Evolutionary conservation across 225 moss, liverwort and hornwort genomes (phyloP).

Genomic region (Anthoceros angustus): DNA sequence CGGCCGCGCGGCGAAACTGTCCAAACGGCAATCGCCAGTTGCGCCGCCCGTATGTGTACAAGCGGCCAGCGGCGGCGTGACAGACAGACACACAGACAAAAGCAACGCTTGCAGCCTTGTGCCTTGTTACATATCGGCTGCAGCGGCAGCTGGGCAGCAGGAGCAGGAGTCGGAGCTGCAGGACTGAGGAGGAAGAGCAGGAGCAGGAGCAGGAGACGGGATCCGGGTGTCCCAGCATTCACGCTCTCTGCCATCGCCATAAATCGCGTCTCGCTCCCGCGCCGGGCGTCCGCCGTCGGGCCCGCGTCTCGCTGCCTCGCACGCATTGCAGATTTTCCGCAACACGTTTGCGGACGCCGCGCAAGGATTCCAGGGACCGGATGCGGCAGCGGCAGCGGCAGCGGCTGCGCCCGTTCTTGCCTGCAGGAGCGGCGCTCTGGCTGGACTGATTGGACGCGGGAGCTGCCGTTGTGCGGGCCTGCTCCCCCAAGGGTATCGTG

Average conservation of each 20-base stretch:
- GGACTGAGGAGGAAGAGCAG: background rate
- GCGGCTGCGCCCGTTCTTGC: background rate
- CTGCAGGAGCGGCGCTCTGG: too few relatives aligned
- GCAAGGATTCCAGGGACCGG: background rate
- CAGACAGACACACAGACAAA: slow-evolving; percentile 1
- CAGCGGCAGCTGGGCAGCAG: background rate
- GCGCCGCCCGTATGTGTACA: background rate
- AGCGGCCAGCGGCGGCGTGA: background rate
- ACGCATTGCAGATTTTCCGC: background rate
- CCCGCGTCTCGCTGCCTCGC: background rate
- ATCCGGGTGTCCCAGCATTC: too few relatives aligned
- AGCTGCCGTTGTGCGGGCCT: too few relatives aligned
- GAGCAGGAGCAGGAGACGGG: too few relatives aligned
- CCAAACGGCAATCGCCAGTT: background rate
- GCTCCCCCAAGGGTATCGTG: too few relatives aligned
- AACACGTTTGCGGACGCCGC: background rate
- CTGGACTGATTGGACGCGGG: too few relatives aligned
- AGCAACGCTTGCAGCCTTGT: background rate
- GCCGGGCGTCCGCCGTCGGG: too few relatives aligned
- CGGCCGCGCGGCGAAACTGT: background rate
- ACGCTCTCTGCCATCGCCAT: too few relatives aligned
- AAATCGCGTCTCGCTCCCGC: too few relatives aligned
- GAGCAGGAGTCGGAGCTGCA: too few relatives aligned
- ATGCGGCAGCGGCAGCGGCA: too few relatives aligned
- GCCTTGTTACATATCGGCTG: too few relatives aligned